A percentile compares a stretch with the other conserved stretches of the same genome.
These are phyloP conservation scores for Sclerotiophoma versabilis DNA, from an alignment of 2,329 filamentous ascomycete genomes.

Conservation along the genomic window DNA sequence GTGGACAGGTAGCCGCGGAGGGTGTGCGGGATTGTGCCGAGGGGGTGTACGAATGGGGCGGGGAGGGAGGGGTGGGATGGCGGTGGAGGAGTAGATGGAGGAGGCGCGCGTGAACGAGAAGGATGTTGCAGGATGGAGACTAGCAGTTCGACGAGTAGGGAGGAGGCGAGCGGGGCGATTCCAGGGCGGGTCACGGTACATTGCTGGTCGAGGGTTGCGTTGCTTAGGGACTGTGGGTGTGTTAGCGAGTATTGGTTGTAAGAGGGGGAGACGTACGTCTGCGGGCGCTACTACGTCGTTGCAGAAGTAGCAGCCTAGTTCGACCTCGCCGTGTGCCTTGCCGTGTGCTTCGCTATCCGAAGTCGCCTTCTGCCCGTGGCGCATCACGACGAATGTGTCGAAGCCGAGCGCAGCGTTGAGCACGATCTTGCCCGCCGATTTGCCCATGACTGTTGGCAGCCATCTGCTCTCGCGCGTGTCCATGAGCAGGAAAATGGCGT, in stretches of 20 bases:
- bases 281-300: constrained; percentile 95
- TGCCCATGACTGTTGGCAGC: constrained; percentile 96
- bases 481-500: constrained; percentile 96
- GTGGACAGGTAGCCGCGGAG: constrained; percentile 78
- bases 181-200: constrained; percentile 96
- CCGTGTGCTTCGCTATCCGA: constrained; percentile 42
- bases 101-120: constrained; percentile 49
- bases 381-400: constrained; percentile 96
- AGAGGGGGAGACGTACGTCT: constrained; percentile 69
- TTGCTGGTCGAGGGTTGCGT: constrained; percentile 95
- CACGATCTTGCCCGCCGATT: constrained; percentile 90
- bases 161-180: constrained; percentile 89
- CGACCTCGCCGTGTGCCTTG: constrained; percentile 61
- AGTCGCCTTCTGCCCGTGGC: constrained; percentile 74
- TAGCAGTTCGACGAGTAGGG: constrained; percentile 87
- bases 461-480: constrained; percentile 93
- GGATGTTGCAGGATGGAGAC: constrained; percentile 81
- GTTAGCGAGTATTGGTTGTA: neutral
- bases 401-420: constrained; percentile 97
- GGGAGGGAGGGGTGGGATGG: constrained; percentile 42
- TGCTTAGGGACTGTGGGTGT: constrained; percentile 77
- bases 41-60: constrained; percentile 62
- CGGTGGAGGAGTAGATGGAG: neutral
- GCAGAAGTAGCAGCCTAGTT: constrained; percentile 96
- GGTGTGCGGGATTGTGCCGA: constrained; percentile 78